Evolutionary conservation across 2,329 filamentous ascomycete genomes (phyloP).

Genomic region (Sclerotinia minor): DNA sequence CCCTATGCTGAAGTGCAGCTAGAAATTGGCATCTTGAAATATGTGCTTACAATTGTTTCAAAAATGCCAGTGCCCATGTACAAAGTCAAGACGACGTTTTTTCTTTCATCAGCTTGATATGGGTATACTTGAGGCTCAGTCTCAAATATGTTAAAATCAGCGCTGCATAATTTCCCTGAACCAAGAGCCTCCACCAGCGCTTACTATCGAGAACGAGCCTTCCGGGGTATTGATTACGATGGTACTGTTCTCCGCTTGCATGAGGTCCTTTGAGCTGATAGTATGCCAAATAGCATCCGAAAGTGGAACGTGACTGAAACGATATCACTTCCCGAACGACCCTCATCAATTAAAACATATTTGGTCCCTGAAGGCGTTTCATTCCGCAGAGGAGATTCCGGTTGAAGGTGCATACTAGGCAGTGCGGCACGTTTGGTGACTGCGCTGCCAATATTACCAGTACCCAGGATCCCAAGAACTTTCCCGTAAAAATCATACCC

Average conservation of each 20-base stretch:
- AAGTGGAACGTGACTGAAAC: conserved; percentile 75
- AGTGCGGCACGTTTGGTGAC: conserved; percentile 68
- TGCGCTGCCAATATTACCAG: conserved; percentile 81
- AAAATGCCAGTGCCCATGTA: conserved; percentile 82
- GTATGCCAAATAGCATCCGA: conserved; percentile 67
- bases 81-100: conserved; percentile 70
- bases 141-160: conserved; percentile 79
- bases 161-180: conserved; percentile 65
- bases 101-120: conserved; percentile 72
- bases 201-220: conserved; percentile 78
- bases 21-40: neutral
- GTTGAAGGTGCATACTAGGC: conserved; percentile 75
- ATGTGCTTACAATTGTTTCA: conserved; percentile 46
- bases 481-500: conserved; percentile 74
- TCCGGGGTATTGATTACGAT: conserved; percentile 79
- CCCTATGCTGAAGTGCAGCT: conserved; percentile 58
- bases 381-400: conserved; percentile 55
- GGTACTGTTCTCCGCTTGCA: conserved; percentile 74
- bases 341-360: conserved; percentile 70
- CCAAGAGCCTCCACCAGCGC: conserved; percentile 73
- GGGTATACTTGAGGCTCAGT: conserved; percentile 74
- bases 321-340: conserved; percentile 69
- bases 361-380: conserved; percentile 52
- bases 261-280: conserved; percentile 68
- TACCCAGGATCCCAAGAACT: conserved; percentile 75